A percentile compares a stretch with the other conserved stretches of the same genome.
Conservation (phyloP, 345 rosid species). For the Gossypium bickii region DNA sequence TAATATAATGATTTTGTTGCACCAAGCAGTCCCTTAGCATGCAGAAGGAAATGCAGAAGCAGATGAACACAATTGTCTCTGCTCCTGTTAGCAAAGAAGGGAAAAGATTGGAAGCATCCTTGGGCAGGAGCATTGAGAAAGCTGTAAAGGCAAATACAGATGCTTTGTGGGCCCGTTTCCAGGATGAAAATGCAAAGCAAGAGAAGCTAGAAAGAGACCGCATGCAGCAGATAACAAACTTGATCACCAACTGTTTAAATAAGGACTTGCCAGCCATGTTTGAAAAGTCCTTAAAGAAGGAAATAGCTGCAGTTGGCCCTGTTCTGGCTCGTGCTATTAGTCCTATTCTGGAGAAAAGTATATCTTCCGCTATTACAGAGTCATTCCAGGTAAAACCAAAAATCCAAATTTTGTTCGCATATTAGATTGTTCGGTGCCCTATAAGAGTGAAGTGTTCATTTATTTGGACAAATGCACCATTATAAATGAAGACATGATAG, state of each 20-base stretch:
- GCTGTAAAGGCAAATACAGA: constrained; percentile 55
- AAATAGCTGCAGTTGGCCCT: constrained; percentile 48
- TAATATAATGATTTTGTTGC: constrained; percentile 8
- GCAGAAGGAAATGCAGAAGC: constrained; percentile 73
- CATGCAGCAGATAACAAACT: constrained; percentile 48
- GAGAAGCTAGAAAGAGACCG: constrained; percentile 58
- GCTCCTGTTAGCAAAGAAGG: constrained; percentile 59
- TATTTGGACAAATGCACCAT: neutral
- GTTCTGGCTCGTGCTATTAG: constrained; percentile 44
- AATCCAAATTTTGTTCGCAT: neutral
- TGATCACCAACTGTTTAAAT: constrained; percentile 44
- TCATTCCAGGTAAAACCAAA: constrained; percentile 55
- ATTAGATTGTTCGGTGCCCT: neutral
- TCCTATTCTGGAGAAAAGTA: constrained; percentile 54
- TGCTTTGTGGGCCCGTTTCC: constrained; percentile 67
- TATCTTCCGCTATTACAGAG: constrained; percentile 53
- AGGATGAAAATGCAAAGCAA: constrained; percentile 54
- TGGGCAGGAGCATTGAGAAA: constrained; percentile 60
- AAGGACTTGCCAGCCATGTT: constrained; percentile 47
- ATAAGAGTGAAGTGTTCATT: constrained; percentile 3
- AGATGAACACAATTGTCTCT: constrained; percentile 47
- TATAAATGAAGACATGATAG: neutral
- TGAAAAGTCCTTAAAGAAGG: constrained; percentile 63
- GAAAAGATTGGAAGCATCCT: constrained; percentile 52
- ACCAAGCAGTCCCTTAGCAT: constrained; percentile 37